Base-by-base conservation (phyloP, 1,284 basidiomycete genomes). In the Caloboletus inedulis region DNA sequence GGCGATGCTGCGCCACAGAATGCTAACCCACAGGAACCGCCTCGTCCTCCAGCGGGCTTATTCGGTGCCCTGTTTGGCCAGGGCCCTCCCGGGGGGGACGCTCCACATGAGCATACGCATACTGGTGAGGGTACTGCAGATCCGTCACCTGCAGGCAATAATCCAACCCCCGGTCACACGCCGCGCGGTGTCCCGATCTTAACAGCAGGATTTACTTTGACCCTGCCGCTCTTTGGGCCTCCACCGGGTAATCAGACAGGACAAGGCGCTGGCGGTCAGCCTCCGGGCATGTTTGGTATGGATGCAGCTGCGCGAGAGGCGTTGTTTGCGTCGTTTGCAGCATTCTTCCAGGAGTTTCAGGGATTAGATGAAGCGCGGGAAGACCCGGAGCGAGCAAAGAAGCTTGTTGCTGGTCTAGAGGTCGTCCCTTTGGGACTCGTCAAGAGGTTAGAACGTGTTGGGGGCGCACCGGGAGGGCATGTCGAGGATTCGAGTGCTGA, bases 371-470 rank as follows among this genome's bases (percentile, higher is more conserved):
- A 76, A n/a, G 74, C 76, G 44, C 72, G 71, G 18, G 86, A 88
- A 53, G 84, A 87, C 58, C 82, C 84, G 0, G 80, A 80, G 53
- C 75, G 85, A 30, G 86, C 85, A 3, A 77, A 77, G 64, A 75
- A 71, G 55, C 73, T 89, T 14, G 68, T 90, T 4, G 74, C 73
- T 33, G 87, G 81, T 1, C 66, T 90, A 8, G 85, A 88, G 47
- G 77, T 74, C 35, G 85, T 90, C 8, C 79, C 84, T 0, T 62
- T 73, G 3, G 87, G 87, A 3, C 69, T 90, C 3, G 78, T 88
- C n/a, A 75, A 79, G 62, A 71, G 87, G 35, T 69, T 90, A 54
- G 81, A 87, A 61, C 75, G 78, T 43, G 77, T 85, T 0, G 79
- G 78, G 5, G 77, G 74, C 7, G 72, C 73, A 19, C 64, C 65